These are phyloP conservation scores for Limonium bicolor DNA, from an alignment of 148 eudicot species.

Conservation along the genomic window DNA sequence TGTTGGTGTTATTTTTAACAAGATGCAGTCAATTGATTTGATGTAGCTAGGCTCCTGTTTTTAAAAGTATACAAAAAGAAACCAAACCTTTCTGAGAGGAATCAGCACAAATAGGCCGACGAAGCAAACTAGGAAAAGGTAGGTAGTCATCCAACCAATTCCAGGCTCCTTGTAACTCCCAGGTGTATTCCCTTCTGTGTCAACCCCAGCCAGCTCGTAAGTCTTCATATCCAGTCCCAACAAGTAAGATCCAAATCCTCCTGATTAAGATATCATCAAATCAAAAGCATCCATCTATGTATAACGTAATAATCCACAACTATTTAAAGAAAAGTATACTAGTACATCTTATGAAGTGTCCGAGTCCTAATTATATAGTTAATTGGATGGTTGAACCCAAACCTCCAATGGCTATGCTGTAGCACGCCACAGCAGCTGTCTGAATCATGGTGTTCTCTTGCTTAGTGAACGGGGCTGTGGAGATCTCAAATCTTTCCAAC, in stretches of 20 bases:
- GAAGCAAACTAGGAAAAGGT: conserved; percentile 57
- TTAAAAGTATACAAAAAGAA: too few relatives aligned
- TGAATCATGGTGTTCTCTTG: conserved; percentile 91
- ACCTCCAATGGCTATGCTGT: conserved; percentile 77
- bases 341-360: too few relatives aligned
- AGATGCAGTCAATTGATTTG: too few relatives aligned
- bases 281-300: too few relatives aligned
- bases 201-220: conserved; percentile 53
- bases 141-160: conserved; percentile 69
- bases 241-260: conserved; percentile 76
- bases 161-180: conserved; percentile 60
- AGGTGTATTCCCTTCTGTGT: conserved; percentile 37
- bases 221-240: conserved; percentile 65
- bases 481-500: conserved; percentile 25
- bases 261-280: too few relatives aligned
- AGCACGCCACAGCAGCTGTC: conserved; percentile 77
- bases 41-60: too few relatives aligned
- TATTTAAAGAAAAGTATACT: too few relatives aligned
- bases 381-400: too few relatives aligned
- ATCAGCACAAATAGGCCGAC: conserved; percentile 73
- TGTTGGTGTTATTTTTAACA: too few relatives aligned
- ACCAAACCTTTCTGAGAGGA: conserved; percentile 90
- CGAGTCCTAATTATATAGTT: too few relatives aligned
- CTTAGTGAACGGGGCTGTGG: conserved; percentile 50
- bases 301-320: too few relatives aligned